Conservation (phyloP, 139 green algal genomes). For the Picochlorum sp. region DNA sequence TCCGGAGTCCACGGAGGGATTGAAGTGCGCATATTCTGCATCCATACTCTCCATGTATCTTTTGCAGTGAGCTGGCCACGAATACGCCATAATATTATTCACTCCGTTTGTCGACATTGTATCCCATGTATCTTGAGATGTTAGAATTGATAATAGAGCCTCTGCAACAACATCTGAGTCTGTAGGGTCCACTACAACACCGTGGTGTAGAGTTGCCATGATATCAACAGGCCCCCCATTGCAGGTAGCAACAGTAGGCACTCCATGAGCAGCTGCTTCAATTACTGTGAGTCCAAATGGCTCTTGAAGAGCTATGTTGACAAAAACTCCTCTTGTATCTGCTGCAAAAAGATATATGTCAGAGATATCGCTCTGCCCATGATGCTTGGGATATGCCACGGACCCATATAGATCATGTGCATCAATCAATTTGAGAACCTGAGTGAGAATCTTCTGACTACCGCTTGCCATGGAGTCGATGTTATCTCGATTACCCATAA, state of each 20-base stretch:
- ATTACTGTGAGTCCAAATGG: slow-evolving; percentile 94
- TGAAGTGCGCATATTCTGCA: slow-evolving; percentile 29
- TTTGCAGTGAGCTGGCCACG: slow-evolving; percentile 76
- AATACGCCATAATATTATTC: slow-evolving; percentile 84
- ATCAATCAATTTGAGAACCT: slow-evolving; percentile 89
- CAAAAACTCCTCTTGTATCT: slow-evolving; percentile 77
- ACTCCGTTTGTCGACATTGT: slow-evolving; percentile 47
- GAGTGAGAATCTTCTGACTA: slow-evolving; percentile 62
- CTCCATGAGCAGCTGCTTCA: slow-evolving; percentile 84
- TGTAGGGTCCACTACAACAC: slow-evolving; percentile 80
- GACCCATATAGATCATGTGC: slow-evolving; percentile 73
- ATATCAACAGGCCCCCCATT: slow-evolving; percentile 88
- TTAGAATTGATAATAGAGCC: slow-evolving; percentile 75
- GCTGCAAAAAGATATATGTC: slow-evolving; percentile 88
- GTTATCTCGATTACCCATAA: slow-evolving; percentile 87
- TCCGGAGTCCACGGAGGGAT: slow-evolving; percentile 18
- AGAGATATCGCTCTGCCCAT: slow-evolving; percentile 75
- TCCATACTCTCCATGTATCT: slow-evolving; percentile 62
- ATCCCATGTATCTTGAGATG: slow-evolving; percentile 52
- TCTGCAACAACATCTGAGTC: slow-evolving; percentile 55
- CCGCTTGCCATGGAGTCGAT: slow-evolving; percentile 76
- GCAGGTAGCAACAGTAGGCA: slow-evolving; percentile 88
- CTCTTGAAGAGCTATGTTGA: slow-evolving; percentile 80
- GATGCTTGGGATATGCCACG: slow-evolving; percentile 91
- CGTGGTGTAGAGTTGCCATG: slow-evolving; percentile 66